Conservation (phyloP, 1,139 yeast genomes). For the Spathaspora sp. region DNA sequence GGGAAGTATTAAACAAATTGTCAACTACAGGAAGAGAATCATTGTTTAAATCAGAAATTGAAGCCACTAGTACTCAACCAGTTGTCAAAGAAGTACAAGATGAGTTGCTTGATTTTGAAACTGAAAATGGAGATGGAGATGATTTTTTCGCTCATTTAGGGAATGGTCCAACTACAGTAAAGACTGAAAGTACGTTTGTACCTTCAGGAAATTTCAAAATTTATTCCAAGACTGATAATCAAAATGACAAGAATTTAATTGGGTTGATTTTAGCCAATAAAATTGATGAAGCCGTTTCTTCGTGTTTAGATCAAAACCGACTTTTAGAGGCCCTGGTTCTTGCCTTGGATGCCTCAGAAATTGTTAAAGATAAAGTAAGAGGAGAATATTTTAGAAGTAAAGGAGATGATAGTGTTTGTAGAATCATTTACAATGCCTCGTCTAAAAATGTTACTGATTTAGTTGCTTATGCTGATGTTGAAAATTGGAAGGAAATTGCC, state of each 20-base stretch:
- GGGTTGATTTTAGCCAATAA: conserved; percentile 64
- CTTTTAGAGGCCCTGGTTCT: conserved; percentile 80
- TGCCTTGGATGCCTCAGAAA: conserved; percentile 69
- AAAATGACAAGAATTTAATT: conserved; percentile 45
- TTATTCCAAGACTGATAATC: conserved; percentile 20
- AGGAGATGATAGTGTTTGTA: conserved; percentile 59
- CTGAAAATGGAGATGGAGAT: conserved; percentile 30
- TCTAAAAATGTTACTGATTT: conserved; percentile 65
- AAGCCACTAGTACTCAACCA: conserved; percentile 21
- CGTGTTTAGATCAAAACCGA: conserved; percentile 62
- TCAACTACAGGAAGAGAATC: conserved; percentile 48
- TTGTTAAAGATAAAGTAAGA: conserved; percentile 65
- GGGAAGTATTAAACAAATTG: conserved; percentile 69
- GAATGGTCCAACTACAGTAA: conserved; percentile 22
- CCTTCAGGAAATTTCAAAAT: conserved; percentile 51
- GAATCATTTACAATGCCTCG: conserved; percentile 69
- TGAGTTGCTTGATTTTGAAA: conserved; percentile 16
- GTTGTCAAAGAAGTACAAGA: conserved; percentile 32
- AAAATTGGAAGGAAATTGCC: conserved; percentile 85
- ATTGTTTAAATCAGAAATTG: conserved; percentile 22
- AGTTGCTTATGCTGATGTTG: conserved; percentile 72
- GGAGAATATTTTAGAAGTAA: conserved; percentile 66
- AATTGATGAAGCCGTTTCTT: conserved; percentile 63
- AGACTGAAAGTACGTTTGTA: conserved; percentile 21
- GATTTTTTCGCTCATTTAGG: conserved; percentile 50